A percentile compares a stretch with the other conserved stretches of the same genome.
Evolutionary conservation across 208 protist species (phyloP).

Genomic region (Trypanosoma cruzi): DNA sequence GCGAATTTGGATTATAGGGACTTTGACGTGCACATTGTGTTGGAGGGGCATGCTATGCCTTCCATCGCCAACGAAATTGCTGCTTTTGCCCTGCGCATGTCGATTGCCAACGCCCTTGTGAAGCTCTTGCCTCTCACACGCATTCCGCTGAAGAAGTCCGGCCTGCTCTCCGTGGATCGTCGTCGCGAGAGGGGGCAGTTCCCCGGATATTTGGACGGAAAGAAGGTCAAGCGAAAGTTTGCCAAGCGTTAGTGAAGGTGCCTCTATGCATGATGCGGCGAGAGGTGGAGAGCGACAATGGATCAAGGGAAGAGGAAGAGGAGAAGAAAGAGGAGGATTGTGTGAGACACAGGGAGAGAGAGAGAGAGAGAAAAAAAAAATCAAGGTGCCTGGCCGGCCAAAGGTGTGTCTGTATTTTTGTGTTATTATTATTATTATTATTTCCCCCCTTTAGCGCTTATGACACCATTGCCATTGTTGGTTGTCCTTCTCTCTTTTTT

Average conservation of each 20-base stretch:
- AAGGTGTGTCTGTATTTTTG: too few relatives aligned
- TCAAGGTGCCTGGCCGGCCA: neutral
- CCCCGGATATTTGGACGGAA: conserved; percentile 84
- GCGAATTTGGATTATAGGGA: conserved; percentile 82
- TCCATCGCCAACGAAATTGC: conserved; percentile 87
- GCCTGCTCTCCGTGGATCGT: conserved; percentile 85
- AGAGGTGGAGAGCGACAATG: too few relatives aligned
- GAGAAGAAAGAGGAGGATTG: conserved; percentile 17
- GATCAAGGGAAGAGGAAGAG: conserved; percentile 6
- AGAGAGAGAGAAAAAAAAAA: too few relatives aligned
- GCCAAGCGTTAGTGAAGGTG: conserved; percentile 71
- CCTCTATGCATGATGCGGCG: too few relatives aligned
- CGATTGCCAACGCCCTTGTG: conserved; percentile 83
- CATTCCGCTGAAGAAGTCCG: conserved; percentile 90
- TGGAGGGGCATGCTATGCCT: conserved; percentile 83
- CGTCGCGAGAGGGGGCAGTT: conserved; percentile 81
- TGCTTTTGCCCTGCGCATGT: conserved; percentile 80
- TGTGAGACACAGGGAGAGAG: too few relatives aligned
- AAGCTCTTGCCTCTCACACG: conserved; percentile 83
- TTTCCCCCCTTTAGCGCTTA: too few relatives aligned
- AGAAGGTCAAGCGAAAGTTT: conserved; percentile 85
- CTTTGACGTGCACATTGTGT: conserved; percentile 87
- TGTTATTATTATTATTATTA: conserved; percentile 27
- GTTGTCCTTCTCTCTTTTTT: neutral
- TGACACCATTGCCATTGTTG: neutral